Conservation (phyloP, 2,329 filamentous ascomycete species). For the Stagonosporopsis rhizophila region DNA sequence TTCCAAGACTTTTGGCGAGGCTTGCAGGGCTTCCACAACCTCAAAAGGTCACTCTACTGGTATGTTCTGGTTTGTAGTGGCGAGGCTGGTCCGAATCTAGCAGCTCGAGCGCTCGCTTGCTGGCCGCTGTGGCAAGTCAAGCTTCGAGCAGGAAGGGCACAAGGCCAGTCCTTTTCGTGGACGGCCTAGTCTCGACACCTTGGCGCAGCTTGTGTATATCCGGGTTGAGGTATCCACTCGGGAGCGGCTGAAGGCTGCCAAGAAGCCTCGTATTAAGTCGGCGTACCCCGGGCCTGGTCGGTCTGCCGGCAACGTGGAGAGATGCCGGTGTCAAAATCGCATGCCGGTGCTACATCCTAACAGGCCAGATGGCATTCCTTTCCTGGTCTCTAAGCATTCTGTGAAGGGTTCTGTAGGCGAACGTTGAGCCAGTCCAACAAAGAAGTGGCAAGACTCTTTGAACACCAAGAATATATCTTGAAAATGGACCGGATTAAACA, state of each 20-base stretch:
- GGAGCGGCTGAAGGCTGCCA: constrained; percentile 20
- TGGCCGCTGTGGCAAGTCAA: constrained; percentile 3
- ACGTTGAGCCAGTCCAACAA: background rate
- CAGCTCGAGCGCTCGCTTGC: constrained; percentile 3
- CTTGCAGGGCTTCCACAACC: constrained; percentile 6
- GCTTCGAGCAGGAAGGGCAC: constrained; percentile 4
- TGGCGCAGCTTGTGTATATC: constrained; percentile 12
- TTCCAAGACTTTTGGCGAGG: constrained; percentile 33
- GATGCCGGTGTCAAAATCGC: background rate
- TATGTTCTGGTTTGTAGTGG: background rate
- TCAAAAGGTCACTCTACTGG: constrained; percentile 5
- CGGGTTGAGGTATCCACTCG: constrained; percentile 4
- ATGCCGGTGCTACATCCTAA: background rate
- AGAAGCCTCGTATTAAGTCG: constrained; percentile 6
- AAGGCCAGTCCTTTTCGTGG: constrained; percentile 1
- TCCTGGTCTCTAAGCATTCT: background rate
- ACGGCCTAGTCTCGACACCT: constrained; percentile 18
- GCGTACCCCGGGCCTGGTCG: constrained; percentile 1
- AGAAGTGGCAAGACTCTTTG: background rate
- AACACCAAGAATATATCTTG: background rate
- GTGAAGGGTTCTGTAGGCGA: background rate
- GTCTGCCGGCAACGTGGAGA: constrained; percentile 5
- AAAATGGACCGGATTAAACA: background rate
- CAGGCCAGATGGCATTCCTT: background rate
- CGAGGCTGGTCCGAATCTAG: constrained; percentile 5